phyloP scores from a whole-genome alignment of 495 filamentous ascomycete genomes.

The Penicillium flavigenum region DNA sequence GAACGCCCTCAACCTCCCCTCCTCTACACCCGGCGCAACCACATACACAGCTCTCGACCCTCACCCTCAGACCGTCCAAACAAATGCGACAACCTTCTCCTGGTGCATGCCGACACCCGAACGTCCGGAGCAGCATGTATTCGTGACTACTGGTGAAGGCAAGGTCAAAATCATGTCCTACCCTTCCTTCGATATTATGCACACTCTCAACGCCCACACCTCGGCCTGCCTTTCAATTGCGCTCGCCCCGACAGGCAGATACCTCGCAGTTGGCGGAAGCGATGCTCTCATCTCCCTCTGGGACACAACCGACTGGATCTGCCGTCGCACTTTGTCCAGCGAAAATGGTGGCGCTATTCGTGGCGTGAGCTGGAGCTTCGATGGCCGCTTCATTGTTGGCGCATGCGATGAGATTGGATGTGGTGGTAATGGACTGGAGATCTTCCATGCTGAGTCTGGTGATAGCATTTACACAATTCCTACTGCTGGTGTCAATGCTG shows the following conservation, averaged over 20 bases:
- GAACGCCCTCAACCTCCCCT: constrained; percentile 12
- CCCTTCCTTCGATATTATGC: constrained; percentile 47
- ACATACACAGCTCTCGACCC: constrained; percentile 53
- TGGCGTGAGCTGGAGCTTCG: constrained; percentile 86
- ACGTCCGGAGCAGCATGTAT: constrained; percentile 53
- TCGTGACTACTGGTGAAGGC: constrained; percentile 81
- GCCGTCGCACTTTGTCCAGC: constrained; percentile 72
- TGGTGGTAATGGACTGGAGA: constrained; percentile 56
- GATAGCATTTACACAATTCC: constrained; percentile 81
- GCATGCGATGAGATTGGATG: constrained; percentile 72
- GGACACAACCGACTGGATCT: constrained; percentile 92
- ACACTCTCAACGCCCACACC: constrained; percentile 79
- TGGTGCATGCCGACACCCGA: constrained; percentile 50
- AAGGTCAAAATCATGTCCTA: constrained; percentile 76
- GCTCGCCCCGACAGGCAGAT: constrained; percentile 71
- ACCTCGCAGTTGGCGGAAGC: constrained; percentile 83
- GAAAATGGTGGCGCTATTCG: constrained; percentile 73
- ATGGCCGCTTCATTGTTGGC: constrained; percentile 82
- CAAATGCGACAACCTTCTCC: constrained; percentile 81
- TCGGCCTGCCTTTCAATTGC: constrained; percentile 70
- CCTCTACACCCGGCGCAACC: constrained; percentile 22
- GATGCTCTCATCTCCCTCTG: constrained; percentile 88
- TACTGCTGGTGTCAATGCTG: constrained; percentile 52
- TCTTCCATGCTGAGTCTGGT: constrained; percentile 84
- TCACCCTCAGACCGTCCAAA: constrained; percentile 70